Evolutionary conservation across 2,329 filamentous ascomycete genomes (phyloP).

Genomic region (Paraconiothyrium brasiliense): DNA sequence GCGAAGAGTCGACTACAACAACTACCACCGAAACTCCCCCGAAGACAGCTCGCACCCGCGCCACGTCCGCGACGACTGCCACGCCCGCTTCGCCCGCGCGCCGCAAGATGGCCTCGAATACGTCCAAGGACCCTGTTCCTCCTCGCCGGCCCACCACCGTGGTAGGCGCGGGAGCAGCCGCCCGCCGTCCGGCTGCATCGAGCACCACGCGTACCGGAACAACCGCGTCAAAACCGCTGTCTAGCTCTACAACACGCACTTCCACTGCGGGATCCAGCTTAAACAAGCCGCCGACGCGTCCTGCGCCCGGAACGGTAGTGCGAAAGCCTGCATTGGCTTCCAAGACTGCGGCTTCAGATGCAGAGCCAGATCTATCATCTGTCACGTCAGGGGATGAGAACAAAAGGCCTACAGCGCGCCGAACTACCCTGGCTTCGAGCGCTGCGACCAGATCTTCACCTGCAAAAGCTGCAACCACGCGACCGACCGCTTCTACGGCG

Average conservation of each 20-base stretch:
- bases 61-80: constrained; percentile 7
- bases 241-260: constrained; percentile 37
- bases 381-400: constrained; percentile 50
- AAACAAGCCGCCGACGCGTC: constrained; percentile 50
- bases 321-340: constrained; percentile 34
- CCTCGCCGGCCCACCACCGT: constrained; percentile 39
- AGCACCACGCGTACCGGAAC: constrained; percentile 34
- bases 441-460: constrained; percentile 37
- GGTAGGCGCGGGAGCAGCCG: constrained; percentile 25
- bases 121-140: constrained; percentile 39
- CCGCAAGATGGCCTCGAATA: constrained; percentile 46
- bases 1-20: constrained; percentile 3
- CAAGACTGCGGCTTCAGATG: constrained; percentile 37
- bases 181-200: constrained; percentile 36
- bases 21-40: constrained; percentile 9
- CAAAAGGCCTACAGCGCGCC: constrained; percentile 41
- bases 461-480: constrained; percentile 30
- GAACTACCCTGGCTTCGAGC: constrained; percentile 32
- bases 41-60: constrained; percentile 31
- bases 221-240: constrained; percentile 36
- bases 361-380: constrained; percentile 45
- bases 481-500: constrained; percentile 28
- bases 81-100: constrained; percentile 41
- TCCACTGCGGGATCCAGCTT: constrained; percentile 39
- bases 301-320: constrained; percentile 34